Evolutionary conservation across 1,284 basidiomycete genomes (phyloP).

Genomic region (Trametes hirsuta): DNA sequence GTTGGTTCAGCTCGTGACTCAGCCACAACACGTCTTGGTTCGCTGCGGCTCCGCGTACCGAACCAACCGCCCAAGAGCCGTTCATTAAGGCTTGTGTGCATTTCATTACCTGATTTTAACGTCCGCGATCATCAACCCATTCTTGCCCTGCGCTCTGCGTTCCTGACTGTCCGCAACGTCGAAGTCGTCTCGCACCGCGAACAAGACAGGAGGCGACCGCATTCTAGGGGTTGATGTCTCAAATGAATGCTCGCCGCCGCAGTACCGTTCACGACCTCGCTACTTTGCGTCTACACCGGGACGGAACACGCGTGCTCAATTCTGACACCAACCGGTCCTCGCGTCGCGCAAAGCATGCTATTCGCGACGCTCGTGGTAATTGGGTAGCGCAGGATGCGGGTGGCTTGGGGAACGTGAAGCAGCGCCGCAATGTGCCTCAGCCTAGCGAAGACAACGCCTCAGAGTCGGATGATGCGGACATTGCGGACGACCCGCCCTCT

Average conservation of each 20-base stretch:
- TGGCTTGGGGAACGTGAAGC: slow-evolving; percentile 34
- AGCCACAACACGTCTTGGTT: not conserved
- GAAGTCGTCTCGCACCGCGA: not conserved
- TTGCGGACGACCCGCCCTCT: not conserved
- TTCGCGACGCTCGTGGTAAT: slow-evolving; percentile 36
- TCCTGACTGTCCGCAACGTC: slow-evolving; percentile 3
- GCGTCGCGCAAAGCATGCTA: slow-evolving; percentile 29
- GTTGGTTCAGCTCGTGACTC: not conserved
- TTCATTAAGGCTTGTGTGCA: not conserved
- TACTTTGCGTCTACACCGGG: slow-evolving; percentile 59
- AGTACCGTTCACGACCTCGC: slow-evolving; percentile 64
- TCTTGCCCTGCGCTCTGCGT: not conserved
- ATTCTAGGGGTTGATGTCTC: slow-evolving; percentile 3
- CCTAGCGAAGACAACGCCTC: slow-evolving; percentile 18
- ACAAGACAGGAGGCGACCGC: slow-evolving; percentile 1
- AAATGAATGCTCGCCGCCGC: slow-evolving; percentile 49
- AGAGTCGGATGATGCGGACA: slow-evolving; percentile 17
- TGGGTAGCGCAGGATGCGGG: slow-evolving; percentile 41
- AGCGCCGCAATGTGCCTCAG: slow-evolving; percentile 19
- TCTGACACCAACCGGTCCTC: slow-evolving; percentile 35
- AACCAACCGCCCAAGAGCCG: not conserved
- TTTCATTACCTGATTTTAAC: not conserved
- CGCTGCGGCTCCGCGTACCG: not conserved
- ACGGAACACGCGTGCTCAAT: slow-evolving; percentile 59
- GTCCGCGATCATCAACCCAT: slow-evolving; percentile 1